Evolutionary conservation across 805 yeast species (phyloP).

Genomic region (Candida nemodendra): DNA sequence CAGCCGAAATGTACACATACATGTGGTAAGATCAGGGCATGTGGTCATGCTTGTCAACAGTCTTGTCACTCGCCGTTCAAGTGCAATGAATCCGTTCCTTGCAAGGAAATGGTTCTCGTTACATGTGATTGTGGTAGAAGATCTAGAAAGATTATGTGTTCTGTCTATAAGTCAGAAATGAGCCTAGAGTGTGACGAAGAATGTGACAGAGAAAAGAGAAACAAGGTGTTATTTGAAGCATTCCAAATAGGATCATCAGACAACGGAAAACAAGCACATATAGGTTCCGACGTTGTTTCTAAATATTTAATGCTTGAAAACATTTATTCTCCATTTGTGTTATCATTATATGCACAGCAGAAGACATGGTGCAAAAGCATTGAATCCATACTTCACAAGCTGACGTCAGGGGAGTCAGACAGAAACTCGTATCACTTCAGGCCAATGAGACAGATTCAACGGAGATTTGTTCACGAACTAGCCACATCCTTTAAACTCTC

Average conservation of each 20-base stretch:
- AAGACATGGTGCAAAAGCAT: conserved; percentile 65
- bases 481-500: conserved; percentile 58
- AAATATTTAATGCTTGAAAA: conserved; percentile 26
- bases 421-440: conserved; percentile 57
- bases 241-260: conserved; percentile 35
- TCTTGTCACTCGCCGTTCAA: conserved; percentile 61
- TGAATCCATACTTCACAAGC: conserved; percentile 50
- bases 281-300: conserved; percentile 21
- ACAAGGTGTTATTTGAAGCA: conserved; percentile 61
- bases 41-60: conserved; percentile 67
- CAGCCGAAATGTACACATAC: conserved; percentile 52
- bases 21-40: conserved; percentile 56
- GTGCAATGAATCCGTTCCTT: conserved; percentile 53
- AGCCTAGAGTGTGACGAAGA: conserved; percentile 66
- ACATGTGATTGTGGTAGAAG: conserved; percentile 67
- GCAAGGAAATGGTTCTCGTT: conserved; percentile 49
- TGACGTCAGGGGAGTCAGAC: conserved; percentile 41
- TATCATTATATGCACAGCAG: conserved; percentile 53
- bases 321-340: conserved; percentile 46
- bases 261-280: conserved; percentile 10
- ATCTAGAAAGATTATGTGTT: conserved; percentile 49
- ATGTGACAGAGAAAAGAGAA: conserved; percentile 62
- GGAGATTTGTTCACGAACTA: conserved; percentile 68
- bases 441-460: conserved; percentile 68
- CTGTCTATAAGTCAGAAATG: conserved; percentile 34